phyloP scores from a whole-genome alignment of 2,329 filamentous ascomycete genomes.

The Colletotrichum musae region DNA sequence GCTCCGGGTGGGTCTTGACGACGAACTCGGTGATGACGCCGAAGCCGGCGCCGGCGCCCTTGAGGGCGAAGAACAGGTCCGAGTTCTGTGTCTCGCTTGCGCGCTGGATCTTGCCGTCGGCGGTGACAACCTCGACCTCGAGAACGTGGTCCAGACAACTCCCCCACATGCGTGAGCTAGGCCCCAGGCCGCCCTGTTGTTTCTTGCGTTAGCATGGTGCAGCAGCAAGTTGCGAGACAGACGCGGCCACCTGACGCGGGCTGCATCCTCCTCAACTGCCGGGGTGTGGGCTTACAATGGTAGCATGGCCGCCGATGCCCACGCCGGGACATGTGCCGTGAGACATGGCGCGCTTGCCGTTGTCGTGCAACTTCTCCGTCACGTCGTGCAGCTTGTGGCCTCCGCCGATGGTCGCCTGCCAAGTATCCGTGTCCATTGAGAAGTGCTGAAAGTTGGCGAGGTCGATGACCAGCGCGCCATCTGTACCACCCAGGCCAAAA shows the following conservation, averaged over 20 bases:
- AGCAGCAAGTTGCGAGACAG: slow-evolving; percentile 13
- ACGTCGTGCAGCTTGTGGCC: slow-evolving; percentile 68
- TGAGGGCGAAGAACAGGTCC: slow-evolving; percentile 71
- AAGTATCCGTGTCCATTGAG: slow-evolving; percentile 65
- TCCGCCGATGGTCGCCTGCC: slow-evolving; percentile 68
- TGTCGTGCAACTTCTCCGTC: slow-evolving; percentile 62
- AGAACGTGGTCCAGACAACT: slow-evolving; percentile 68
- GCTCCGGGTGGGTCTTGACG: slow-evolving; percentile 69
- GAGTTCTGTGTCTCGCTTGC: slow-evolving; percentile 63
- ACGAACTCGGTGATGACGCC: slow-evolving; percentile 72
- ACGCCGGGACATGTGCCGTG: slow-evolving; percentile 73
- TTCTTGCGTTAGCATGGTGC: slow-evolving; percentile 22
- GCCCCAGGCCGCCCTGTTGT: slow-evolving; percentile 68
- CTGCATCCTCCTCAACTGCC: neutral
- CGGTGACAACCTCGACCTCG: slow-evolving; percentile 69
- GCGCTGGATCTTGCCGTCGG: slow-evolving; percentile 65
- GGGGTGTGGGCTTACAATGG: slow-evolving; percentile 61
- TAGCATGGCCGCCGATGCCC: slow-evolving; percentile 71
- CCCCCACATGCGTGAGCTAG: slow-evolving; percentile 73
- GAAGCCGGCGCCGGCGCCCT: slow-evolving; percentile 70
- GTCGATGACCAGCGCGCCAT: slow-evolving; percentile 69
- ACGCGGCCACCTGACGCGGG: slow-evolving; percentile 2
- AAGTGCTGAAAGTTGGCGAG: slow-evolving; percentile 67
- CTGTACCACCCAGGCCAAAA: slow-evolving; percentile 63
- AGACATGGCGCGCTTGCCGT: slow-evolving; percentile 69